phyloP scores from a whole-genome alignment of 2,329 filamentous ascomycete species.

The Botrytis medusae region DNA sequence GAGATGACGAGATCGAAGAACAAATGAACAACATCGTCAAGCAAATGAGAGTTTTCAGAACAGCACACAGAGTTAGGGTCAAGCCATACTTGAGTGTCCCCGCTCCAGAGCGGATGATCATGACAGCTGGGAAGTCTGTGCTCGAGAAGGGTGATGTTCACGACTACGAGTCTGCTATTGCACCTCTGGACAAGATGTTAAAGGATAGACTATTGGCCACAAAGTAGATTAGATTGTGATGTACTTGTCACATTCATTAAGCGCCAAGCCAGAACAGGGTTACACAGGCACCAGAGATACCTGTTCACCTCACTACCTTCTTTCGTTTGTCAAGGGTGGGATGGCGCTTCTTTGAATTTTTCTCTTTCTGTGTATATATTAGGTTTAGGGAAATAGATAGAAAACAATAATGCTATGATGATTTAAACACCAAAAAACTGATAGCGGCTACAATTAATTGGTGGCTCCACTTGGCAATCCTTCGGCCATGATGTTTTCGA shows the following conservation, averaged over 20 bases:
- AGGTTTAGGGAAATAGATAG: not conserved
- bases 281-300: not conserved
- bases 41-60: conserved; percentile 40
- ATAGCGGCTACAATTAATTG: not conserved
- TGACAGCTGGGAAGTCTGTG: conserved; percentile 41
- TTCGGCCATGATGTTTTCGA: not conserved
- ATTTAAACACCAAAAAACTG: not conserved
- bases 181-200: conserved; percentile 17
- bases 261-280: not conserved
- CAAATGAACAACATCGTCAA: conserved; percentile 40
- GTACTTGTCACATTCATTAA: not conserved
- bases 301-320: not conserved
- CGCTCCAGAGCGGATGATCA: conserved; percentile 40
- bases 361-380: not conserved
- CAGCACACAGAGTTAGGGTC: conserved; percentile 38
- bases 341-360: not conserved
- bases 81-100: conserved; percentile 38
- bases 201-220: conserved; percentile 16
- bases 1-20: conserved; percentile 31
- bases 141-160: conserved; percentile 20
- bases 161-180: conserved; percentile 14
- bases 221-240: not conserved
- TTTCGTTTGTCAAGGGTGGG: not conserved
- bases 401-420: not conserved
- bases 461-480: not conserved